These are phyloP conservation scores for Aspergillus sp. DNA, from an alignment of 2,329 filamentous ascomycete genomes.

Conservation along the genomic window DNA sequence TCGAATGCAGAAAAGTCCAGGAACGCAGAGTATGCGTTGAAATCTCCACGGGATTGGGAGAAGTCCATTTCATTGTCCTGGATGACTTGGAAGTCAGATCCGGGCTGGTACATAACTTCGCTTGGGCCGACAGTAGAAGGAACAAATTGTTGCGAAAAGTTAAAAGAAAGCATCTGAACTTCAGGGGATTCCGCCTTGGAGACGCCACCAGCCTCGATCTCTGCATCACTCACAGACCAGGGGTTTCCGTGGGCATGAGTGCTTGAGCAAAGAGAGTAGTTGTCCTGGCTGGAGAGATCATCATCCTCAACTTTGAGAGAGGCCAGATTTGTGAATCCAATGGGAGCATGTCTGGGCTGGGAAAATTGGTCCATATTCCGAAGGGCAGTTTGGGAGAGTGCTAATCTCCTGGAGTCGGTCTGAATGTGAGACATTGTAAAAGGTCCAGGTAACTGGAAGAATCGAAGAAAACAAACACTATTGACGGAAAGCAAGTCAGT, in stretches of 20 bases:
- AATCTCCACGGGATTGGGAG: conserved; percentile 28
- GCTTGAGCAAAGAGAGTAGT: conserved; percentile 36
- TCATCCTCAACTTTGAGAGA: conserved; percentile 37
- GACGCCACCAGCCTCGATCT: conserved; percentile 31
- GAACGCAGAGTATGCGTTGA: conserved; percentile 31
- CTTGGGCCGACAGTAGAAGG: conserved; percentile 31
- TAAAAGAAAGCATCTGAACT: conserved; percentile 38
- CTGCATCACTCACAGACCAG: conserved; percentile 34
- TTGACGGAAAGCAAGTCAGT: conserved; percentile 25
- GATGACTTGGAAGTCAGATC: conserved; percentile 33
- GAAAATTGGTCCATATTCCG: conserved; percentile 28
- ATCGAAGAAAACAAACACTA: conserved; percentile 22
- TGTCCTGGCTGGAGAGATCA: conserved; percentile 37
- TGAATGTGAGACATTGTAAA: conserved; percentile 34
- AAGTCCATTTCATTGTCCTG: conserved; percentile 33
- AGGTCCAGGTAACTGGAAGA: conserved; percentile 12
- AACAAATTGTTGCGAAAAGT: conserved; percentile 36
- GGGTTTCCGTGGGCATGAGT: conserved; percentile 27
- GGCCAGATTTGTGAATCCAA: conserved; percentile 32
- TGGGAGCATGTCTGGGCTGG: conserved; percentile 29
- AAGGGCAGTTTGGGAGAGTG: conserved; percentile 26
- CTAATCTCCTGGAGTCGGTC: conserved; percentile 30
- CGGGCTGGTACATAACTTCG: conserved; percentile 33
- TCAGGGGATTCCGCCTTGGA: conserved; percentile 34
- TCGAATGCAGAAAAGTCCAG: conserved; percentile 36